Evolutionary conservation across 495 filamentous ascomycete species (phyloP), one percentile per base, ranked within the genome.

Genomic region (Hypoxylon intermedium): DNA sequence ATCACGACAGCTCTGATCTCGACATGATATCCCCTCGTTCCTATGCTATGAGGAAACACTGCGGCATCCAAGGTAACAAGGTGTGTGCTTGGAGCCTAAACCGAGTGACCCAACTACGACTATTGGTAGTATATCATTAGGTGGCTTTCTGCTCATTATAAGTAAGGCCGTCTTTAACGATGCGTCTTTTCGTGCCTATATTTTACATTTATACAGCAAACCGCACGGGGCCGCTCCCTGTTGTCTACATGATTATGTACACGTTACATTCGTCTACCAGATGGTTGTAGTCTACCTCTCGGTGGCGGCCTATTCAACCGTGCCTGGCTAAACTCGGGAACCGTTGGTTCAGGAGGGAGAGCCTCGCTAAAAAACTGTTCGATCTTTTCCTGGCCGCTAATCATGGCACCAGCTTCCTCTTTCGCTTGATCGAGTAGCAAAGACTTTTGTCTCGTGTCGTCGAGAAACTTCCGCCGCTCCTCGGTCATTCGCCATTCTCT

Each of bases 401-500:
- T 62, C 43, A 89, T 43, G 40, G 53, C 58, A 9, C 83, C 84
- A 36, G 72, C 58, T 45, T 80, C 67, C 45, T 67, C 69, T 63
- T 75, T 82, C 53, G 67, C 34, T 53, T 78, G 63, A 44, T 88
- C 85, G 28, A 75, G 63, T 40, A 78, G 43, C 44, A 75, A 58
- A 12, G 78, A 69, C 67, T 83, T 69, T 38, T 76, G 67, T 33
- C 89, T 83, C 31, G 78, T 75, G 30, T 78, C 83, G 34, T 82
- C 82, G 41, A 97, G 73, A 68, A 87, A 79, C 65, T 77, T 71
- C 70, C 78, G 85, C 59, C 91, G 82, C 74, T 86, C 80, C 51
- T 83, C 77, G 4, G 85, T 91, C 83, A 97, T 76, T 34, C 78
- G 81, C 94, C 94, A 98, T 49, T 84, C 80, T 55, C 84, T 79